A percentile compares a stretch with the other conserved stretches of the same genome.
Conservation (phyloP, 2,329 filamentous ascomycete species). For the Fusarium sp. region DNA sequence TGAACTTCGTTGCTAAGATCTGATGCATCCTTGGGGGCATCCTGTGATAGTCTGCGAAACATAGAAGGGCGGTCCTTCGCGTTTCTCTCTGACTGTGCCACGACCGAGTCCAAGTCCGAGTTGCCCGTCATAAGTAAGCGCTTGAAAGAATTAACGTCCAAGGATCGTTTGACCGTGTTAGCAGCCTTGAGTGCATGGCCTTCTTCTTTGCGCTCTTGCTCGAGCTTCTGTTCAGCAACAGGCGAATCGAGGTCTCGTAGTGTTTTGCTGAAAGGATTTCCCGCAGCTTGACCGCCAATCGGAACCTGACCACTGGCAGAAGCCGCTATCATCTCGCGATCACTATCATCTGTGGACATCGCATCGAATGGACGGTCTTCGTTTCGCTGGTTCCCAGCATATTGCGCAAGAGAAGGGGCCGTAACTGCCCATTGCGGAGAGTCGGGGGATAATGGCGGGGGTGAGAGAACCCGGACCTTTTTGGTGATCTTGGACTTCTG, state of each 20-base stretch:
- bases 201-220: conserved; percentile 47
- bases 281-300: conserved; percentile 38
- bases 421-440: conserved; percentile 54
- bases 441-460: conserved; percentile 69
- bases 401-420: conserved; percentile 46
- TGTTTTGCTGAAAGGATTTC: conserved; percentile 66
- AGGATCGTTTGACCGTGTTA: conserved; percentile 55
- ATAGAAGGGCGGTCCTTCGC: conserved; percentile 31
- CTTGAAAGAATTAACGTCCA: conserved; percentile 84
- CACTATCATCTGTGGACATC: conserved; percentile 45
- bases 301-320: conserved; percentile 42
- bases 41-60: conserved; percentile 31
- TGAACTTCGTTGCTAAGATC: conserved; percentile 25
- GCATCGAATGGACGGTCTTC: conserved; percentile 51
- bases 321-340: conserved; percentile 40
- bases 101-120: conserved; percentile 48
- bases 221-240: conserved; percentile 48
- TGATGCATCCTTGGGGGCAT: conserved; percentile 18
- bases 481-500: conserved; percentile 67
- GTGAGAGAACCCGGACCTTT: conserved; percentile 74
- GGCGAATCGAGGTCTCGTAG: conserved; percentile 61
- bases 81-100: conserved; percentile 10
- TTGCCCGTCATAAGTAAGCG: conserved; percentile 80
- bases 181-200: conserved; percentile 49
- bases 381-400: conserved; percentile 41